These are phyloP conservation scores for Sechiopsis laciniata DNA, from an alignment of 306 rosid genomes.

Conservation along the genomic window DNA sequence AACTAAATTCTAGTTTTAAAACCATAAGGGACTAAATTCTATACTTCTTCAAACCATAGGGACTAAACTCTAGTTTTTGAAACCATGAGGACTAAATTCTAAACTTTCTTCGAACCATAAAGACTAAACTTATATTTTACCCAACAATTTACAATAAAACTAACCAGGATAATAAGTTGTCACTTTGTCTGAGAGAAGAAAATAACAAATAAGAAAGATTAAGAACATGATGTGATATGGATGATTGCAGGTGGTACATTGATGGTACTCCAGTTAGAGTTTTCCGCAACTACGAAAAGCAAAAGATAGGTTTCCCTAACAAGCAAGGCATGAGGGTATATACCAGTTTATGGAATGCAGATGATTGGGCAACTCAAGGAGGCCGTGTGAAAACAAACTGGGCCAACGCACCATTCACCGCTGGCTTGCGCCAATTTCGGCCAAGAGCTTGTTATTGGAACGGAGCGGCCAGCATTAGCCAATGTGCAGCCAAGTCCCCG, in stretches of 20 bases:
- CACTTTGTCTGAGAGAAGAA: background rate
- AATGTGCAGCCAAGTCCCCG: conserved; percentile 41
- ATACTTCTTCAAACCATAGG: too few relatives aligned
- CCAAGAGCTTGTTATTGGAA: conserved; percentile 71
- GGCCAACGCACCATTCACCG: conserved; percentile 59
- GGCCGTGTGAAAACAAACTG: conserved; percentile 63
- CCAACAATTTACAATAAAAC: background rate
- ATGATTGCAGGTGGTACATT: conserved; percentile 62
- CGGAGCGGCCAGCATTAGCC: conserved; percentile 45
- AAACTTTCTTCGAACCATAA: too few relatives aligned
- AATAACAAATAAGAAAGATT: background rate
- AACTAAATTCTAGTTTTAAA: too few relatives aligned
- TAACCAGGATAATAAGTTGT: background rate
- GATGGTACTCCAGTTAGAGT: conserved; percentile 68
- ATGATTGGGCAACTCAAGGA: conserved; percentile 81
- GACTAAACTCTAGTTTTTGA: too few relatives aligned
- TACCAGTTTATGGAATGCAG: conserved; percentile 70
- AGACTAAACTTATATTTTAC: too few relatives aligned
- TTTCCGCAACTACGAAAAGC: conserved; percentile 53
- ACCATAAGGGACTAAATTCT: too few relatives aligned
- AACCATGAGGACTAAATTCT: too few relatives aligned
- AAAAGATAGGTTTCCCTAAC: conserved; percentile 60
- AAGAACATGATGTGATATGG: conserved; percentile 3
- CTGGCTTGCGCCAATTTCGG: conserved; percentile 46
- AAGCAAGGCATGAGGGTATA: conserved; percentile 69